Evolutionary conservation across 2,329 filamentous ascomycete species (phyloP), one percentile per base, ranked within the genome.

Genomic region (Pyrenophora graminea): DNA sequence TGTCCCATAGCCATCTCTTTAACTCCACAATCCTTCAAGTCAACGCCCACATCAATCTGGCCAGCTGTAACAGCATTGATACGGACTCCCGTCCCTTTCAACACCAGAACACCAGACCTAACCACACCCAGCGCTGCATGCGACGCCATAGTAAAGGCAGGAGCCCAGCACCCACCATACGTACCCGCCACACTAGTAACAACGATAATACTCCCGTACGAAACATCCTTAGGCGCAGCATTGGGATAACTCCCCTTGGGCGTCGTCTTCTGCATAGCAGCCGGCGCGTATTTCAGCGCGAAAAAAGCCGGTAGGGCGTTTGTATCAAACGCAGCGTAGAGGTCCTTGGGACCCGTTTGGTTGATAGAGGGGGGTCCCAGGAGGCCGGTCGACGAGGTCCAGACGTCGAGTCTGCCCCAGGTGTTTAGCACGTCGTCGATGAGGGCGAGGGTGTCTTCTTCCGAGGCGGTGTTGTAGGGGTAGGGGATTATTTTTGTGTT

Each of bases 191-290:
- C 82, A 38, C 75, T 79, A 15, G 78, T 79, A 2, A 86, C 82
- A n/a, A 86, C 82, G 37, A 86, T 78, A 51, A 86, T 85, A 56
- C 78, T 82, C 2, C 84, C 84, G 61, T 86, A 86, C n/a, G 76
- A 74, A 41, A 79, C 76, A 58, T 80, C 79, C 61, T 86, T 86
- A 0, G 82, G 81, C 10, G 82, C 80, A 0, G 84, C 84, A 59
- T 86, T 86, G 0, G 81, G 76, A 61, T 87, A 86, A 37, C 66
- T 76, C 6, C 80, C 77, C 55, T 81, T 80, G 0, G 78, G 75
- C 0, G 80, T 80, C 6, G 80, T 78, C 65, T 86, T 86, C 15
- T 73, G 77, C 84, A 87, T 86, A 1, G 85, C 84, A 2, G 82
- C 79, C 0, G 84, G 83, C 0, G 82, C 83, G 61, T 86, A 85